These are phyloP conservation scores for Hypoxylon lienhwacheense DNA, from an alignment of 495 filamentous ascomycete genomes.

Conservation along the genomic window DNA sequence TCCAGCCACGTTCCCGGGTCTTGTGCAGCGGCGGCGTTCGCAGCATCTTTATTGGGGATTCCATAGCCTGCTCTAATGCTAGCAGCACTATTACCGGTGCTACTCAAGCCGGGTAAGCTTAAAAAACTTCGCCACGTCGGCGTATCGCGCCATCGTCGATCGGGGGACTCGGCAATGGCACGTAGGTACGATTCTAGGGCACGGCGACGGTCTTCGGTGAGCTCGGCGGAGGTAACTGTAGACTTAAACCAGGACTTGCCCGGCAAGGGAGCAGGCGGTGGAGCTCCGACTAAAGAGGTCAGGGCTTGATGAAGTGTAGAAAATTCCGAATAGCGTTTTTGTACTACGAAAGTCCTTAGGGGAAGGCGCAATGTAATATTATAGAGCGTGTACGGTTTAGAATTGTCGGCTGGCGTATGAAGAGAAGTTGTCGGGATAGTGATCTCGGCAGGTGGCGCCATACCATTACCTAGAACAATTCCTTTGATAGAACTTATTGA, in stretches of 20 bases:
- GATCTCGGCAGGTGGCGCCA: conserved; percentile 79
- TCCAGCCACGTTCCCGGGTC: conserved; percentile 89
- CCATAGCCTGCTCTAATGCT: conserved; percentile 51
- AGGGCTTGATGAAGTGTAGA: conserved; percentile 71
- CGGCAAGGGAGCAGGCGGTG: conserved; percentile 68
- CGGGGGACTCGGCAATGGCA: conserved; percentile 72
- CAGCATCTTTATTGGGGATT: conserved; percentile 45
- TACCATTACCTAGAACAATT: no score
- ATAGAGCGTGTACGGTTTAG: conserved; percentile 86
- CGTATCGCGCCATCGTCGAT: conserved; percentile 83
- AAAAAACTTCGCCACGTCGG: conserved; percentile 84
- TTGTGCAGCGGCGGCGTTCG: conserved; percentile 53
- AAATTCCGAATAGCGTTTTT: conserved; percentile 97
- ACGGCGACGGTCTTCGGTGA: conserved; percentile 76
- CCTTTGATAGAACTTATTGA: no score
- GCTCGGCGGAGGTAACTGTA: conserved; percentile 71
- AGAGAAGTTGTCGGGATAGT: conserved; percentile 76
- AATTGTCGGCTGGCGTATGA: conserved; percentile 49
- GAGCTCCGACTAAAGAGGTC: conserved; percentile 58
- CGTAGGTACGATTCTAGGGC: conserved; percentile 81
- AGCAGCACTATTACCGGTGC: conserved; percentile 49
- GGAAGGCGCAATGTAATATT: conserved; percentile 87
- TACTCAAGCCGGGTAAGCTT: conserved; percentile 65
- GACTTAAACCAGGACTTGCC: conserved; percentile 83
- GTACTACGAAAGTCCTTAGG: conserved; percentile 80